Percentiles rank a stretch among this genome's conserved stretches.
phyloP scores from a whole-genome alignment of 148 eudicot genomes.

The Hydrangea macrophylla region DNA sequence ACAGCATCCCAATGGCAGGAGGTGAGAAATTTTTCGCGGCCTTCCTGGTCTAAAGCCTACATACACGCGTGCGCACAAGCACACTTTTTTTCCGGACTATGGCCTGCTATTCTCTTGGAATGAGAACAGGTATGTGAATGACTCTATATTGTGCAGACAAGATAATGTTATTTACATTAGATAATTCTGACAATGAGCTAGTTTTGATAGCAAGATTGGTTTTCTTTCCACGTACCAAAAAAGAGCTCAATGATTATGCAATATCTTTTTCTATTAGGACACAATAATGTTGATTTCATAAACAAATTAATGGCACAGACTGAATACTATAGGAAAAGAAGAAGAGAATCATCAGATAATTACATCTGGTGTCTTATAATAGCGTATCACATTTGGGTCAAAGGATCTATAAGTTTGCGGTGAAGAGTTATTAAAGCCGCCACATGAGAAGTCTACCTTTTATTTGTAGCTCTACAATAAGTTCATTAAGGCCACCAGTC shows the following conservation, averaged over 20 bases:
- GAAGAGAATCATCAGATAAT: not conserved
- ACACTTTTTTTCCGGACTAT: not conserved
- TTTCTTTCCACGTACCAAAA: not conserved
- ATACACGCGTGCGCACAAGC: too few relatives aligned
- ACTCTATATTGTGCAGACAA: not conserved
- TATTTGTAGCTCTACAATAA: conserved; percentile 57
- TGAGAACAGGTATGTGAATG: not conserved
- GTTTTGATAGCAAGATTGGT: not conserved
- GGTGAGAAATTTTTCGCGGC: not conserved
- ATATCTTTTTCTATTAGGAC: not conserved
- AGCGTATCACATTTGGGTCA: not conserved
- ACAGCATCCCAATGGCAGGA: not conserved
- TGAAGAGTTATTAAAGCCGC: not conserved
- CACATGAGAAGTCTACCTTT: conserved; percentile 47
- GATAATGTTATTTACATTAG: not conserved
- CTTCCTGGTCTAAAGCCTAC: too few relatives aligned
- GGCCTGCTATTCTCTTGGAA: not conserved
- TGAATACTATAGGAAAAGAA: not conserved
- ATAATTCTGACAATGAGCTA: not conserved
- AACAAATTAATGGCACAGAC: not conserved
- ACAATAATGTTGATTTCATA: not conserved
- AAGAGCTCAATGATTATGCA: not conserved
- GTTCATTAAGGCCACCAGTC: conserved; percentile 49
- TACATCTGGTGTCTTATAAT: not conserved
- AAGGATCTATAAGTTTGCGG: not conserved